These are phyloP conservation scores for Neofusicoccum kwambonambiense DNA, from an alignment of 2,329 filamentous ascomycete species.

Conservation along the genomic window DNA sequence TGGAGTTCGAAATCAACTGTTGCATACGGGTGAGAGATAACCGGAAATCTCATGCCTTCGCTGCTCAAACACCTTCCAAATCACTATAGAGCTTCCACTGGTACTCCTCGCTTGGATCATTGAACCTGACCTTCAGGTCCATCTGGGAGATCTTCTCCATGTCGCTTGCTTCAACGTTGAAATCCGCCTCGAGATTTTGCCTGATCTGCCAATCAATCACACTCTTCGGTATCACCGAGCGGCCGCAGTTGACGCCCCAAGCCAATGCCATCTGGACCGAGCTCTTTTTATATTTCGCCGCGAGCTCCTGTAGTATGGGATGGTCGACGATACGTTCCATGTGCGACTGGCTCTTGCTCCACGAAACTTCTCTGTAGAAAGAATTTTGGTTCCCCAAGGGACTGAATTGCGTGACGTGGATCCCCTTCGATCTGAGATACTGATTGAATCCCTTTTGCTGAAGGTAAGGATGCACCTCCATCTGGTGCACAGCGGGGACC, in stretches of 20 bases:
- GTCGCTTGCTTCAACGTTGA: constrained; percentile 58
- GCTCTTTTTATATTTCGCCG: constrained; percentile 48
- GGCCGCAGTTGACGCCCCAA: constrained; percentile 54
- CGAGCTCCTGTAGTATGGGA: neutral
- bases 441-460: constrained; percentile 49
- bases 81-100: constrained; percentile 59
- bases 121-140: constrained; percentile 63
- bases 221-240: constrained; percentile 54
- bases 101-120: constrained; percentile 57
- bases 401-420: constrained; percentile 38
- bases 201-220: constrained; percentile 38
- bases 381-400: constrained; percentile 10
- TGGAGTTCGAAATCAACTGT: too few relatives aligned
- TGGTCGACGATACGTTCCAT: neutral
- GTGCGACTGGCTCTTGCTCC: neutral
- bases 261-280: constrained; percentile 54
- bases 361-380: neutral
- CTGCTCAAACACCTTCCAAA: constrained; percentile 48
- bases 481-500: constrained; percentile 50
- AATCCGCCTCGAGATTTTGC: constrained; percentile 46
- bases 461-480: constrained; percentile 56
- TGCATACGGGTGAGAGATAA: too few relatives aligned
- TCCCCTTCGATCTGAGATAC: constrained; percentile 50
- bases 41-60: too few relatives aligned
- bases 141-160: constrained; percentile 46